phyloP scores from a whole-genome alignment of 1,139 yeast genomes.

The Saccharomyces hybrid region DNA sequence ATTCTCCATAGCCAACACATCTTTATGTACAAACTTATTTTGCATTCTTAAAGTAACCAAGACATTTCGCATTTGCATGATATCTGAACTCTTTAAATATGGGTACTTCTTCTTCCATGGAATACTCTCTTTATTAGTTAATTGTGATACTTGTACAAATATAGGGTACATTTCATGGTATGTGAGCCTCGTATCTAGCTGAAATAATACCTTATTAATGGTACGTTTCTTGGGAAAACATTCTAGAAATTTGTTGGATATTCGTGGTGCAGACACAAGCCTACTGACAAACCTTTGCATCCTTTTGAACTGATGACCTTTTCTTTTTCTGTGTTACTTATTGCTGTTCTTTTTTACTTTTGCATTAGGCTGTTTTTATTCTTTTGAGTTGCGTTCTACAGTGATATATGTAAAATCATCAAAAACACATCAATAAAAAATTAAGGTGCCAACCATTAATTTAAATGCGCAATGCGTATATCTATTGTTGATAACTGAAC shows the following conservation, averaged over 20 bases:
- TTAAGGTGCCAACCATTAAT: not conserved
- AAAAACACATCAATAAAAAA: not conserved
- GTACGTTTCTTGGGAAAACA: slow-evolving; percentile 53
- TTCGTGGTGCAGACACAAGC: not conserved
- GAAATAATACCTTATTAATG: slow-evolving; percentile 55
- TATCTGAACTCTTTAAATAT: slow-evolving; percentile 34
- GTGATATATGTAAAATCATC: not conserved
- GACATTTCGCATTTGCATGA: slow-evolving; percentile 62
- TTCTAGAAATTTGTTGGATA: slow-evolving; percentile 32
- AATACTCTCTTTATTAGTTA: not conserved
- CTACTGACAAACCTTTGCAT: not conserved
- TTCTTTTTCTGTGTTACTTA: not conserved
- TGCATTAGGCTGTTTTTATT: not conserved
- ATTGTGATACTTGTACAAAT: slow-evolving; percentile 20
- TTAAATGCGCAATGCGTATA: not conserved
- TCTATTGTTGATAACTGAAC: not conserved
- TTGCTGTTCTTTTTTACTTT: not conserved
- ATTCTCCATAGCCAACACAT: slow-evolving; percentile 55
- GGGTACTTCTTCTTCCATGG: slow-evolving; percentile 38
- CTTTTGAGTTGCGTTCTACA: not conserved
- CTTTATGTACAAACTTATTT: slow-evolving; percentile 50
- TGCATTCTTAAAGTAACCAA: slow-evolving; percentile 54
- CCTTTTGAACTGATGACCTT: not conserved
- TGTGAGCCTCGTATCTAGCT: slow-evolving; percentile 51
- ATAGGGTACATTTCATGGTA: slow-evolving; percentile 49